Base-by-base conservation (phyloP, 306 rosid genomes). In the Fragaria vesca region DNA sequence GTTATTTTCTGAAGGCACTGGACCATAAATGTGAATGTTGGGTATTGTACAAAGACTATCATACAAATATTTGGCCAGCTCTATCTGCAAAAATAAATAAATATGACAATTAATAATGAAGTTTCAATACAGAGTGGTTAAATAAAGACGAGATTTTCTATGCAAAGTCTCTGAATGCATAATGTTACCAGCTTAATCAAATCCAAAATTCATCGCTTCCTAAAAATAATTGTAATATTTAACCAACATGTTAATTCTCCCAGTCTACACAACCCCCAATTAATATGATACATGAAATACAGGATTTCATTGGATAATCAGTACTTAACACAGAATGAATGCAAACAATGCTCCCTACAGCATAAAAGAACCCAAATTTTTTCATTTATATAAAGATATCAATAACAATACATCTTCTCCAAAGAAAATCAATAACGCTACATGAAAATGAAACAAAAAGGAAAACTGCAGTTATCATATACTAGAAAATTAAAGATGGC, bases 41-140 rank as follows among this genome's bases (percentile, higher is more conserved):
- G 98, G 93, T 76, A 95, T 89, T 43, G 94, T 76, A 63, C 78
- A 84, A 72, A 92, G 97, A 86, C 85, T 85, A 69, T 95, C 91
- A 17, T 95, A 90, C 57, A 92, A 87, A 85, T 92, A 92, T 12
- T 63, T 85, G 7, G 89, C 88, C 81, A 95, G 85, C 48, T 89
- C 97, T 71, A 85, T 80, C 97, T 91, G 86, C 85, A 76, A 74
- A 83, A 66, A 54, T 6, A 18, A 6, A 54, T 51, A 16, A 7
- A 54, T 76, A 51, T 78, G 21, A 72, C 50, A 71, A 36, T 26
- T 45, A 46, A 55, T 26, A 28, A 28, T 12, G 40, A 61, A 12
- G 36, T 12, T 55, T 28, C 18, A 61, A 61, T 12, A 26, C 17
- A 61, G 0, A 2, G 3, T 61, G n/a, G n/a, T n/a, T n/a, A n/a